Evolutionary conservation across 2,329 filamentous ascomycete genomes (phyloP).

Genomic region (Thermochaetoides dissita): DNA sequence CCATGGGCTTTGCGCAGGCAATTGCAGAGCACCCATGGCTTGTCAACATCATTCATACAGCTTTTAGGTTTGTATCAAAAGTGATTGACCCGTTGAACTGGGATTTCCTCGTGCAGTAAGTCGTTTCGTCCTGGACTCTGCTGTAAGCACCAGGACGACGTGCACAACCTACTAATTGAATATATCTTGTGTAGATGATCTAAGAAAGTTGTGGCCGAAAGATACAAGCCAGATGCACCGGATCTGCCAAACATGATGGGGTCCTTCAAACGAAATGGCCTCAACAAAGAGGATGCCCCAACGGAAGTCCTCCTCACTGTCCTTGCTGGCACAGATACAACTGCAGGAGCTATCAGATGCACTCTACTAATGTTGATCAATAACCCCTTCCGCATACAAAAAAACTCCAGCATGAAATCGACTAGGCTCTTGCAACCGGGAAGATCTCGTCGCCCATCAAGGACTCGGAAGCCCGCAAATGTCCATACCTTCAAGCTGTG

Average conservation of each 20-base stretch:
- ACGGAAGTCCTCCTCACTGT: slow-evolving; percentile 11
- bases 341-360: slow-evolving; percentile 32
- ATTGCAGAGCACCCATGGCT: slow-evolving; percentile 4
- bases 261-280: slow-evolving; percentile 26
- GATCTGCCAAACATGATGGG: slow-evolving; percentile 25
- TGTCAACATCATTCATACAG: slow-evolving; percentile 26
- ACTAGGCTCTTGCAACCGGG: slow-evolving; percentile 26
- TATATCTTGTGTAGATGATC: too few species aligned
- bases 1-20: too few species aligned
- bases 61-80: slow-evolving; percentile 4
- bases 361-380: slow-evolving; percentile 33
- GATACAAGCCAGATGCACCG: slow-evolving; percentile 7
- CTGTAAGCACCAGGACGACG: too few species aligned
- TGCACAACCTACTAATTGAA: too few species aligned
- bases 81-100: too few species aligned
- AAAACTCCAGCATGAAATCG: slow-evolving; percentile 12
- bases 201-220: too few species aligned
- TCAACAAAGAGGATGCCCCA: slow-evolving; percentile 11
- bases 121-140: too few species aligned
- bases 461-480: slow-evolving; percentile 16
- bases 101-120: too few species aligned
- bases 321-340: slow-evolving; percentile 39
- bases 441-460: slow-evolving; percentile 21
- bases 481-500: slow-evolving; percentile 25
- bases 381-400: slow-evolving; percentile 24